These are phyloP conservation scores for Nicotiana knightiana DNA, from an alignment of 257 asterid species.

Conservation along the genomic window DNA sequence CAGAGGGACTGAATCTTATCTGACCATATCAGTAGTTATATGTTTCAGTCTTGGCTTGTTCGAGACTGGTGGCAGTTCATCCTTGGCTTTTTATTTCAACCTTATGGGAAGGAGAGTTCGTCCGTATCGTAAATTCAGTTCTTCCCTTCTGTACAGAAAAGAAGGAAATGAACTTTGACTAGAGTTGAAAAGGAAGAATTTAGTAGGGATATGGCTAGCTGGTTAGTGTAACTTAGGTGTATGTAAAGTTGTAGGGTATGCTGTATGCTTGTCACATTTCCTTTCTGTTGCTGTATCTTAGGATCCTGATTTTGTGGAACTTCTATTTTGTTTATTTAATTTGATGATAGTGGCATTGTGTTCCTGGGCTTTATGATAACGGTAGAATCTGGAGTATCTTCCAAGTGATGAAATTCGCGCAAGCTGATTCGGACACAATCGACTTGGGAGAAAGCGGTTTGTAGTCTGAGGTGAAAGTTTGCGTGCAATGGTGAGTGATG, in stretches of 20 bases:
- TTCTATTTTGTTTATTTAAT: background rate
- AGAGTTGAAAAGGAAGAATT: constrained; percentile 4
- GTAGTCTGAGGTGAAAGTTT: too few species aligned
- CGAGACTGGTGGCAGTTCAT: constrained; percentile 71
- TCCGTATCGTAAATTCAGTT: background rate
- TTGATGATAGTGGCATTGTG: background rate
- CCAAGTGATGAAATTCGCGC: background rate
- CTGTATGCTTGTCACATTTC: background rate
- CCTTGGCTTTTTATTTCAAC: constrained; percentile 55
- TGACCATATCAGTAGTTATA: background rate
- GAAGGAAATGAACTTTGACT: background rate
- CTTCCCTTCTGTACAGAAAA: constrained; percentile 2
- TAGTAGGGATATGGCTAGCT: background rate
- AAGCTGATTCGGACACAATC: background rate
- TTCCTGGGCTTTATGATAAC: background rate
- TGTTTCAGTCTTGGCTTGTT: constrained; percentile 25
- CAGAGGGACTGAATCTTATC: background rate
- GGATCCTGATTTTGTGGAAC: background rate
- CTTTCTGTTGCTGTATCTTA: background rate
- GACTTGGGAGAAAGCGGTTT: too few species aligned
- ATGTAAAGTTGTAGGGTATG: background rate
- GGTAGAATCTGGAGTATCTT: background rate
- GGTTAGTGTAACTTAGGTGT: background rate
- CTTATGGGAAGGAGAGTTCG: background rate
- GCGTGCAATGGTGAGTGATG: too few species aligned